These are phyloP conservation scores for Lonicera japonica DNA, from an alignment of 129 eudicot genomes.

Conservation along the genomic window DNA sequence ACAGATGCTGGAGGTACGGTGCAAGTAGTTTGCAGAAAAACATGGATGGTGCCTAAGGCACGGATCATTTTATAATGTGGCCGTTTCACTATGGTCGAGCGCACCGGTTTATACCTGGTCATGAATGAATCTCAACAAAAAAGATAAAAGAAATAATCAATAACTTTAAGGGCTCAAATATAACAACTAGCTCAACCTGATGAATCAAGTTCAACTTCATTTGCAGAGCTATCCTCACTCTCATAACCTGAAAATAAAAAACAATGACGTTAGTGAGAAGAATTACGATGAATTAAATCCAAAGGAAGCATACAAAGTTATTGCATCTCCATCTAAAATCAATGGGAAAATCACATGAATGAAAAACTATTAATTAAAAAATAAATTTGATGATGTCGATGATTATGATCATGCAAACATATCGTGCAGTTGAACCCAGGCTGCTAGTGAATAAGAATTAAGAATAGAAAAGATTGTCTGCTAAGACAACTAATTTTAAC, in stretches of 20 bases:
- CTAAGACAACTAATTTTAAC: background rate
- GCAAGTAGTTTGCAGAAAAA: too few relatives aligned
- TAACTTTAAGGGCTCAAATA: background rate
- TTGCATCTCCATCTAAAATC: background rate
- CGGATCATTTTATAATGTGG: too few relatives aligned
- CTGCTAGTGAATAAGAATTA: too few relatives aligned
- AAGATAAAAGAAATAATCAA: background rate
- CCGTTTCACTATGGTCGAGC: too few relatives aligned
- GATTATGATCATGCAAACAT: background rate
- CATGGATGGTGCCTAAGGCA: too few relatives aligned
- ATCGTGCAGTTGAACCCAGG: background rate
- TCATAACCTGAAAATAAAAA: slow-evolving; percentile 63
- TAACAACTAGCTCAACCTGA: slow-evolving; percentile 42
- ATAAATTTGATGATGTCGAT: background rate
- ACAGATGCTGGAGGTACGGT: too few relatives aligned
- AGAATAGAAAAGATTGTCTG: too few relatives aligned
- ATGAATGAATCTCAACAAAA: background rate
- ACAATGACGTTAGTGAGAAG: background rate
- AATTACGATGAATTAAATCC: background rate
- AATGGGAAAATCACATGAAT: background rate
- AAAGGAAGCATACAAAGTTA: background rate
- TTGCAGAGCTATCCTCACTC: slow-evolving; percentile 81
- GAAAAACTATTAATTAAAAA: background rate
- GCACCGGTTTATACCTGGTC: background rate
- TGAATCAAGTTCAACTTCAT: slow-evolving; percentile 76